Evolutionary conservation across 1,139 yeast genomes (phyloP), one percentile per base, ranked within the genome.

Genomic region (Taphrina deformans): DNA sequence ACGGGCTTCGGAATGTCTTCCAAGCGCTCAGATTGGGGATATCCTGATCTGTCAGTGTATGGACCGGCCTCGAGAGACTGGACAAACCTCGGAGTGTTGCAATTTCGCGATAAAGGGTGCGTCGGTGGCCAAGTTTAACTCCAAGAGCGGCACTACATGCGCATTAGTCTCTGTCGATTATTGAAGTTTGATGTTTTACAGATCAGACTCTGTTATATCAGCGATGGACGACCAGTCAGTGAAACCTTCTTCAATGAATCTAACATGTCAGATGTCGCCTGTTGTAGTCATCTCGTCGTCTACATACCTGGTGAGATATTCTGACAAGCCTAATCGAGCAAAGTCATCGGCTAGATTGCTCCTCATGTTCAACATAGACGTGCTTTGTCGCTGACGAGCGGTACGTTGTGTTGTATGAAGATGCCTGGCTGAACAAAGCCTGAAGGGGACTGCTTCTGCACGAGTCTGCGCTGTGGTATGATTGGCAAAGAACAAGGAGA

Each of bases 181-280:
- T 2, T 41, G 24, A 10, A 29, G 27, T 14, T 6, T 2, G n/a
- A 5, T 23, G 16, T 21, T 56, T 16, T n/a, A 59, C 63, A 59
- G 56, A 26, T 59, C 63, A 27, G 51, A 50, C 46, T 62, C 65
- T n/a, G 65, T 62, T 5, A 62, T 62, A 35, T 62, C 65, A 41
- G 52, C 35, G 14, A 62, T 50, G 26, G 44, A 26, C 18, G 61
- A 14, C 62, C 61, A 55, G 45, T 50, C 51, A 23, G 45, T 52
- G 51, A 62, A 62, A 18, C 65, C 65, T 21, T 62, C 65, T 2
- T 46, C 55, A 9, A 16, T 38, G 14, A 62, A 55, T 10, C 65
- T 55, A 26, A 23, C 18, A n/a, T n/a, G n/a, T n/a, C n/a, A n/a
- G n/a, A n/a, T n/a, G n/a, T n/a, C n/a, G n/a, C n/a, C n/a, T n/a